Base-by-base conservation (phyloP, 108 stramenopile genomes). In the Mediolabrus comicus region DNA sequence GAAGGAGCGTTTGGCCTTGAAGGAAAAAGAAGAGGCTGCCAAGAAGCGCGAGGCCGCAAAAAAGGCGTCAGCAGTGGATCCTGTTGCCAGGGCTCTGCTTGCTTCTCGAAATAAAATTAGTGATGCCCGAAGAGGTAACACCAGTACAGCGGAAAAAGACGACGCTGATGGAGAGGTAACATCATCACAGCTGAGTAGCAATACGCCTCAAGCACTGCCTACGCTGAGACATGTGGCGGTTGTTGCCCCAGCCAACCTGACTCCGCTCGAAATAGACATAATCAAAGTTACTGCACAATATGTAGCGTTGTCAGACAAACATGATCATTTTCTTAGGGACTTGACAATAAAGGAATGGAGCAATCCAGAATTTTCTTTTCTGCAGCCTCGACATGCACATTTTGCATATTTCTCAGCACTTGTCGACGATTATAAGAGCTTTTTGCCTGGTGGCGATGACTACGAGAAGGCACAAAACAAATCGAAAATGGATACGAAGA, bases 261-360 rank as follows among this genome's bases (percentile, higher is more conserved):
- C 85, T 14, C 81, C 92, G 3, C 67, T 88, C 17, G 92, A 98
- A 63, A 69, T 96, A 5, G 96, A 97, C 62, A 67, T 87, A 29
- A 92, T 95, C 64, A 96, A 98, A 79, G 83, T 99, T 7, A 96
- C 97, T 6, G 98, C 98, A n/a, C 97, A 98, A 74, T 98, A 94
- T 68, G 90, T 93, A 12, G 97, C 97, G 5, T 75, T 95, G 4
- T 87, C 89, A 14, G 87, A 77, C 26, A 26, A 52, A 29, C 14
- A 84, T 24, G 94, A 96, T 17, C 66, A 88, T 53, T 98, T 98
- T 67, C 56, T 98, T 28, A 84, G 71, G 29, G 79, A 80, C 52
- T 74, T 98, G 36, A 85, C 89, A 2, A 51, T 80, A 60, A 77
- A 87, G 28, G 98, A 98, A 79, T 89, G 91, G 83, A 83, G 62